Base-by-base conservation (phyloP, 352 stramenopile genomes). In the Aphanomyces astaci region DNA sequence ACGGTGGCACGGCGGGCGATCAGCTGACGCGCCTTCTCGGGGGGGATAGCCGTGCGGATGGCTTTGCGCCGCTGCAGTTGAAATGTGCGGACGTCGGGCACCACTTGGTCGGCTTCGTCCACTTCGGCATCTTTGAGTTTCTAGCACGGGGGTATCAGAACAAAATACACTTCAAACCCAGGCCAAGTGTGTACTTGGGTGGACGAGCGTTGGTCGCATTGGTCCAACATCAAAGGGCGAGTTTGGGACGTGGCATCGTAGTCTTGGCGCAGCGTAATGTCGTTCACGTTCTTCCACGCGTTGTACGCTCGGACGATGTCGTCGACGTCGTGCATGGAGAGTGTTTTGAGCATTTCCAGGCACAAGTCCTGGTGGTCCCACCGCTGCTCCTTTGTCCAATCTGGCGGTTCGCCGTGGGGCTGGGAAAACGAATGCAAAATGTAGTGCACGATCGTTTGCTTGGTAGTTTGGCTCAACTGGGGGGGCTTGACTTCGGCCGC, bases 351-450 rank as follows among this genome's bases (percentile, higher is more conserved):
- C 56, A 65, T 52, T 30, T 65, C 56, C 11, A 65, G 22, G 40
- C 56, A 65, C 56, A 65, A n/a, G 56, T 65, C 56, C 53, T 65
- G 56, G 40, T 65, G 56, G 40, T 65, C 56, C 56, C 56, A 65
- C 13, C 56, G 56, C 27, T 65, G 36, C 31, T 65, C 56, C n/a
- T 48, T 46, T 2, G 56, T 54, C 56, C 56, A 65, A 11, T 36
- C 22, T 9, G 33, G 19, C 4, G 32, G 22, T 28, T 32, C 56
- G 2, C 36, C 33, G 28, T 31, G 36, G 9, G 56, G 32, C n/a
- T 65, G 56, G 2, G 56, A 27, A 32, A 65, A 53, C 22, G 39
- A 22, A n/a, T 65, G 17, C 17, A 65, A 27, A 4, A 65, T 4
- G 40, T 53, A 65, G 10, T 53, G 56, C 36, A 65, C 56, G 27